These are phyloP conservation scores for Xylariaceae sp. DNA, from an alignment of 2,329 filamentous ascomycete genomes.

Conservation along the genomic window DNA sequence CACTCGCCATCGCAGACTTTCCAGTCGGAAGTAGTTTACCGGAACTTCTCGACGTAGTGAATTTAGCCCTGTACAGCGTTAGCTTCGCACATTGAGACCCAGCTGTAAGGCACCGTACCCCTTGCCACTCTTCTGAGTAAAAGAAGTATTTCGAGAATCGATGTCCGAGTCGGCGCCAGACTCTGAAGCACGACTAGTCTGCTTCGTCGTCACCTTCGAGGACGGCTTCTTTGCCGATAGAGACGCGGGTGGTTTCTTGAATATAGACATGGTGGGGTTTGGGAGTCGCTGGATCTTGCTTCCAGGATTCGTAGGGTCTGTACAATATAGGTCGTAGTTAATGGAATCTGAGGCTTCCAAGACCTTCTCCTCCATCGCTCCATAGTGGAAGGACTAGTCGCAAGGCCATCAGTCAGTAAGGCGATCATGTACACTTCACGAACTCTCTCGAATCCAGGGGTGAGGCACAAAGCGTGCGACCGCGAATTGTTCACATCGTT, in stretches of 20 bases:
- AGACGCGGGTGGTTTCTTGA: slow-evolving; percentile 36
- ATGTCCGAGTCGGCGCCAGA: slow-evolving; percentile 39
- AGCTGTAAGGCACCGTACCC: slow-evolving; percentile 34
- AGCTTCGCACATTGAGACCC: slow-evolving; percentile 28
- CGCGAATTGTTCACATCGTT: neutral
- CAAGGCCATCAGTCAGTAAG: slow-evolving; percentile 9
- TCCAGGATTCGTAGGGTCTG: slow-evolving; percentile 45
- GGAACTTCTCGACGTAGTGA: slow-evolving; percentile 31
- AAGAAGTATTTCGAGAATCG: slow-evolving; percentile 13
- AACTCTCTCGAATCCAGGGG: neutral
- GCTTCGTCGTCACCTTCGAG: slow-evolving; percentile 30
- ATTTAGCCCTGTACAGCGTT: slow-evolving; percentile 34
- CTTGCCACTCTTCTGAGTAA: slow-evolving; percentile 37
- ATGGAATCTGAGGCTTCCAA: slow-evolving; percentile 41
- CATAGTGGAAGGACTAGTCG: slow-evolving; percentile 50
- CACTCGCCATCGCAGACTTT: slow-evolving; percentile 40
- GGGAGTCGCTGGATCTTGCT: slow-evolving; percentile 45
- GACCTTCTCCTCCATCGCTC: slow-evolving; percentile 45
- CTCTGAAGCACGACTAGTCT: slow-evolving; percentile 32
- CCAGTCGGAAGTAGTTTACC: slow-evolving; percentile 29
- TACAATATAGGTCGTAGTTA: slow-evolving; percentile 53
- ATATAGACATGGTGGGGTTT: slow-evolving; percentile 46
- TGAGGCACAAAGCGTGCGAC: neutral
- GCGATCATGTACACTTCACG: neutral
- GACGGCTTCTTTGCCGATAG: slow-evolving; percentile 24